A percentile compares a stretch with the other conserved stretches of the same genome.
phyloP scores from a whole-genome alignment of 2,329 filamentous ascomycete genomes.

The Colletotrichum tamarilloi region DNA sequence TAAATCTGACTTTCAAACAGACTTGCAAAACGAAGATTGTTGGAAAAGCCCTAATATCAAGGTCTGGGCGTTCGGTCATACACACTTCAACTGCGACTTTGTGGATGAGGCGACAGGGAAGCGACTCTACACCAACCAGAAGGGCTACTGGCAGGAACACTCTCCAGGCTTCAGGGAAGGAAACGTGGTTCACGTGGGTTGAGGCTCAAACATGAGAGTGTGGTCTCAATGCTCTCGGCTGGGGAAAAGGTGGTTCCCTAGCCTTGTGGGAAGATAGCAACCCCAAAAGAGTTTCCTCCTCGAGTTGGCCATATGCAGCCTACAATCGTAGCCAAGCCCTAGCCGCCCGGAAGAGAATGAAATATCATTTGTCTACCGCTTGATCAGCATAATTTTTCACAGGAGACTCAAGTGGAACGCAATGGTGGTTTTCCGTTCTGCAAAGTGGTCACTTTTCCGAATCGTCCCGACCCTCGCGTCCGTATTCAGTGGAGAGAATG shows the following conservation, averaged over 20 bases:
- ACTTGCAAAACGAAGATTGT: slow-evolving; percentile 49
- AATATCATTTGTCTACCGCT: no score
- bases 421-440: not conserved
- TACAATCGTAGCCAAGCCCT: not conserved
- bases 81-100: slow-evolving; percentile 57
- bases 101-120: not conserved
- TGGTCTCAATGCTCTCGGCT: not conserved
- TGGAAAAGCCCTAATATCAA: slow-evolving; percentile 50
- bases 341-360: not conserved
- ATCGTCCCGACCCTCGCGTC: not conserved
- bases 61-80: slow-evolving; percentile 61
- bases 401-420: not conserved
- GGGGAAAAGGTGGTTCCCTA: not conserved
- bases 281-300: no score
- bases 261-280: no score
- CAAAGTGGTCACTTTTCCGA: not conserved
- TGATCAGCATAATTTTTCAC: no score
- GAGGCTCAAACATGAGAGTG: no score
- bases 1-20: slow-evolving; percentile 51
- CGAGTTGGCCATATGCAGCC: no score
- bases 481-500: not conserved
- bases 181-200: not conserved
- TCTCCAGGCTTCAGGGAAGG: not conserved
- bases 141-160: slow-evolving; percentile 44
- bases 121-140: slow-evolving; percentile 49